These are phyloP conservation scores for Choanephora cucurbitarum DNA, from an alignment of 371 early-diverging fungal genomes.

Conservation along the genomic window DNA sequence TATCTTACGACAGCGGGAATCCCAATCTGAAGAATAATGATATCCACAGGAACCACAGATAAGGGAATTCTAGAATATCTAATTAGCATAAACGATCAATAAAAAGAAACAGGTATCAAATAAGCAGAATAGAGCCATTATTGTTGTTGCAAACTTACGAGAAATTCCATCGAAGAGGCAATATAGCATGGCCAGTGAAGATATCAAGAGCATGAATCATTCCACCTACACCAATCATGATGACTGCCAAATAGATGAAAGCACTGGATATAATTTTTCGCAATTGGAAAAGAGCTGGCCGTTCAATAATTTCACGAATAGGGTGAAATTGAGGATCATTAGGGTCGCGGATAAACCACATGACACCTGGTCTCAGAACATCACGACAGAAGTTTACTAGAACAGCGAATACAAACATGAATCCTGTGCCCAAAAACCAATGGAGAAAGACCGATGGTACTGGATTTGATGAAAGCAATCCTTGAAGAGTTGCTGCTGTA, in stretches of 20 bases:
- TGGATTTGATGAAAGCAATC: slow-evolving; percentile 59
- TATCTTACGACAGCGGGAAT: slow-evolving; percentile 61
- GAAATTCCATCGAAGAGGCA: slow-evolving; percentile 57
- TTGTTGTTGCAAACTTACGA: slow-evolving; percentile 26
- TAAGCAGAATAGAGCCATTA: no score
- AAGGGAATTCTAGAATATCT: slow-evolving; percentile 53
- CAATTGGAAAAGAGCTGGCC: slow-evolving; percentile 71
- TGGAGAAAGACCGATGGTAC: slow-evolving; percentile 76
- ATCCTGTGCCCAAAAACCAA: slow-evolving; percentile 90
- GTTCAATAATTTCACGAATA: slow-evolving; percentile 85
- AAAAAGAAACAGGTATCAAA: slow-evolving; percentile 3
- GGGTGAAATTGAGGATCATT: slow-evolving; percentile 92
- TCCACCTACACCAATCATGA: slow-evolving; percentile 69
- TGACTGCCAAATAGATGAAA: slow-evolving; percentile 74
- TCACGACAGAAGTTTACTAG: slow-evolving; percentile 77
- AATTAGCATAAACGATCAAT: background rate
- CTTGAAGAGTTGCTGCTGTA: slow-evolving; percentile 53
- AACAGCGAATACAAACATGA: slow-evolving; percentile 89
- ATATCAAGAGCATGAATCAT: slow-evolving; percentile 38
- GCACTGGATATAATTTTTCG: slow-evolving; percentile 79
- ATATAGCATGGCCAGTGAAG: slow-evolving; percentile 26
- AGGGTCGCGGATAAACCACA: slow-evolving; percentile 97
- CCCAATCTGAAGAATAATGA: slow-evolving; percentile 70
- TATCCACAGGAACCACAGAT: slow-evolving; percentile 77
- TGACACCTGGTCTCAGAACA: slow-evolving; percentile 85